Conservation (phyloP, 164 flowering plant species). For the Berberis vulgaris region DNA sequence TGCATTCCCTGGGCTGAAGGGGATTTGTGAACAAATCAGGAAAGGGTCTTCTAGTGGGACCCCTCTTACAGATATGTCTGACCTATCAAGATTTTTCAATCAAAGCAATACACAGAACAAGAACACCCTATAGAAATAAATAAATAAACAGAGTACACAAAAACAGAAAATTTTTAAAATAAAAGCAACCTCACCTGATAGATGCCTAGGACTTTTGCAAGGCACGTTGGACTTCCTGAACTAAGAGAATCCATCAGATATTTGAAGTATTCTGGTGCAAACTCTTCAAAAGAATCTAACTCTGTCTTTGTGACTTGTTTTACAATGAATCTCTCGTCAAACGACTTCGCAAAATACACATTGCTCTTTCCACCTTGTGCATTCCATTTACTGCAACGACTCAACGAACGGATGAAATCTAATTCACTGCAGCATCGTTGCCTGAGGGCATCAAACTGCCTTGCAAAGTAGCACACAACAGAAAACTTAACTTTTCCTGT, state of each 20-base stretch:
- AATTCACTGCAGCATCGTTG: conserved; percentile 65
- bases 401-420: conserved; percentile 61
- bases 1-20: no score
- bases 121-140: not conserved
- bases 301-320: conserved; percentile 79
- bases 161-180: not conserved
- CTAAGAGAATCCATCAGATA: conserved; percentile 50
- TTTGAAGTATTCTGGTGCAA: conserved; percentile 68
- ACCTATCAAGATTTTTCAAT: not conserved
- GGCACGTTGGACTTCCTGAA: conserved; percentile 72
- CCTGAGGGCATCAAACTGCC: conserved; percentile 62
- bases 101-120: no score
- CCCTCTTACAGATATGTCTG: not conserved
- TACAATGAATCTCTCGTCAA: conserved; percentile 75
- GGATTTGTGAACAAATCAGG: not conserved
- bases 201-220: conserved; percentile 73
- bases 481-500: conserved; percentile 58
- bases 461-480: conserved; percentile 71
- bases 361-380: conserved; percentile 90
- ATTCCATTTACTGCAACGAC: conserved; percentile 73
- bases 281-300: conserved; percentile 78
- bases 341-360: conserved; percentile 75
- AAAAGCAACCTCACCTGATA: conserved; percentile 48
- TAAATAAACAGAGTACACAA: not conserved
- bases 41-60: not conserved